Percentiles rank a stretch among this genome's conserved stretches.
phyloP scores from a whole-genome alignment of 768 basidiomycete genomes.

The Strobilomyces echinocephalus region DNA sequence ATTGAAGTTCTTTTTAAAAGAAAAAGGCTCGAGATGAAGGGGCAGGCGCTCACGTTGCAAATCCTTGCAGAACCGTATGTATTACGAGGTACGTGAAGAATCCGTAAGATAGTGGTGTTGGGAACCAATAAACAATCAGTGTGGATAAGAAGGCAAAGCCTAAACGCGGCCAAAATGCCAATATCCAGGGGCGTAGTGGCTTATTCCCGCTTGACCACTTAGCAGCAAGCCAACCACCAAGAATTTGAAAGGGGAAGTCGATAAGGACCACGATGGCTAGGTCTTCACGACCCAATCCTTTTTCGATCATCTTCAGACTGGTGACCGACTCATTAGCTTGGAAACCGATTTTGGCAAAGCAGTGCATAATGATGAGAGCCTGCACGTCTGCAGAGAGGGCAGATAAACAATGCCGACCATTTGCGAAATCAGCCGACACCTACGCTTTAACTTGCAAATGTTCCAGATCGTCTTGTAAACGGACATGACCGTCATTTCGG shows the following conservation, averaged over 20 bases:
- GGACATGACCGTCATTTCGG: conserved; percentile 83
- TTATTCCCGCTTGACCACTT: conserved; percentile 81
- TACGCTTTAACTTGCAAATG: conserved; percentile 88
- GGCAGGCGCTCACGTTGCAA: conserved; percentile 62
- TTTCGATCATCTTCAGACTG: conserved; percentile 91
- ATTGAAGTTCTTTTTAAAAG: not conserved
- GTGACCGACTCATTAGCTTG: conserved; percentile 91
- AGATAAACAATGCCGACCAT: not conserved
- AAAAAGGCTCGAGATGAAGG: not conserved
- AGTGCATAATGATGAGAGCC: conserved; percentile 76
- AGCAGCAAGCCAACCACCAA: conserved; percentile 91
- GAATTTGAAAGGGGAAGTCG: conserved; percentile 96
- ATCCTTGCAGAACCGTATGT: conserved; percentile 78
- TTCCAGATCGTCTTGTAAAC: conserved; percentile 95
- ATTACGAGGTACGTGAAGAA: conserved; percentile 81
- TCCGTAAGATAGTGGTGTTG: conserved; percentile 58
- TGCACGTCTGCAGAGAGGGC: conserved; percentile 67
- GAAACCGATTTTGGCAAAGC: conserved; percentile 92
- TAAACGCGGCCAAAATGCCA: conserved; percentile 86
- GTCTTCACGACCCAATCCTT: conserved; percentile 93
- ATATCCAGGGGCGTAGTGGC: conserved; percentile 83
- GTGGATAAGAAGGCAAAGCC: conserved; percentile 67
- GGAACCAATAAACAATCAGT: conserved; percentile 80
- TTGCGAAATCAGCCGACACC: conserved; percentile 17
- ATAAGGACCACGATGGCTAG: conserved; percentile 92